Conservation (phyloP, 768 basidiomycete species). For the Lactarius hatsudake region DNA sequence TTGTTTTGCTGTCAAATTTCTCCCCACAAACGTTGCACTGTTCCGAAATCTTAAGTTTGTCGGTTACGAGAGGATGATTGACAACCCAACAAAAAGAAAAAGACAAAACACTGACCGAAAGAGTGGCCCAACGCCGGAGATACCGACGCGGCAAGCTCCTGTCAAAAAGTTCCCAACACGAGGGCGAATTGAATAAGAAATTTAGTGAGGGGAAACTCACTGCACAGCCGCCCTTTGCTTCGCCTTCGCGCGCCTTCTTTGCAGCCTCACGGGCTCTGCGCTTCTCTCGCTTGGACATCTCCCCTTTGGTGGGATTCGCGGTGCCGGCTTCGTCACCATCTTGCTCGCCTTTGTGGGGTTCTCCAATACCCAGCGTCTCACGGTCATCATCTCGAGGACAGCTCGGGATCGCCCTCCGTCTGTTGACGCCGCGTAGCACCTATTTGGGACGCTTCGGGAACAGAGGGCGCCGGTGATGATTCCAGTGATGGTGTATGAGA, state of each 20-base stretch:
- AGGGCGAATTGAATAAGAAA: constrained; percentile 7
- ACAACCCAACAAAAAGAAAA: neutral
- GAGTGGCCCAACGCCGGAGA: constrained; percentile 3
- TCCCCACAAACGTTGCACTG: constrained; percentile 69
- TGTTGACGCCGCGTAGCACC: neutral
- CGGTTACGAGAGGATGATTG: neutral
- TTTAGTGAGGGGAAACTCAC: constrained; percentile 7
- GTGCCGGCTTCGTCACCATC: constrained; percentile 15
- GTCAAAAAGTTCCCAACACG: neutral
- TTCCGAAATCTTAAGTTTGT: constrained; percentile 27
- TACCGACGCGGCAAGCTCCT: neutral
- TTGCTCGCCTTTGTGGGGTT: constrained; percentile 9
- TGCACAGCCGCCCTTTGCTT: constrained; percentile 19
- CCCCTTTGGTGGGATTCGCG: constrained; percentile 27
- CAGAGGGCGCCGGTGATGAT: constrained; percentile 5
- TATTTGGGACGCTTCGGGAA: constrained; percentile 6
- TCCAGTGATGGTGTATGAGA: neutral
- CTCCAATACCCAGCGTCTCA: constrained; percentile 8
- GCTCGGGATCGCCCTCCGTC: neutral
- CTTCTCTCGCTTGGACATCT: constrained; percentile 76
- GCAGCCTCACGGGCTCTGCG: constrained; percentile 69
- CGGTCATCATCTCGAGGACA: constrained; percentile 5
- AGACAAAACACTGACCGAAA: neutral
- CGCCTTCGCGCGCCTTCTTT: constrained; percentile 50
- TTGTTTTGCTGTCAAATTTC: constrained; percentile 64